Conservation (phyloP, 306 rosid genomes). For the Spatholobus suberectus region DNA sequence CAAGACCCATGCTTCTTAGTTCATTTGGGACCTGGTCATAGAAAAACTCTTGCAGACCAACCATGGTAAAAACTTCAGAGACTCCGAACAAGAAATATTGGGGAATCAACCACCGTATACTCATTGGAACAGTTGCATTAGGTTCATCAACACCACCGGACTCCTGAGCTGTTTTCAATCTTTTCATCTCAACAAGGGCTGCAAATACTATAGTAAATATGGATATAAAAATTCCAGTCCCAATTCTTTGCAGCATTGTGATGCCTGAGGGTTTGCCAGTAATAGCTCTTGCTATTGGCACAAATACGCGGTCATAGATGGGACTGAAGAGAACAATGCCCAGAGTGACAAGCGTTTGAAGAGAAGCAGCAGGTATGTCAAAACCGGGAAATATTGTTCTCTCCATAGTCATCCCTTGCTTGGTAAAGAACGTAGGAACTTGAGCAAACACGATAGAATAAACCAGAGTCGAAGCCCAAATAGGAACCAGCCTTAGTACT, state of each 20-base stretch:
- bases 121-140: conserved; percentile 64
- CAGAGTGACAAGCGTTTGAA: conserved; percentile 53
- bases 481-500: conserved; percentile 53
- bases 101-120: conserved; percentile 80
- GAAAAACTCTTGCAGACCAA: conserved; percentile 85
- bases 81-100: conserved; percentile 65
- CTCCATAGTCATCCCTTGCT: conserved; percentile 63
- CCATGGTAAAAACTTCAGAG: conserved; percentile 67
- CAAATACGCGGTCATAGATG: conserved; percentile 64
- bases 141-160: conserved; percentile 61
- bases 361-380: conserved; percentile 69
- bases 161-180: conserved; percentile 66
- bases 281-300: conserved; percentile 60
- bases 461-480: conserved; percentile 49
- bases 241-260: conserved; percentile 78
- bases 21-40: conserved; percentile 77
- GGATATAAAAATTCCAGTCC: conserved; percentile 65
- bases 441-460: conserved; percentile 57
- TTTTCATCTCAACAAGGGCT: conserved; percentile 62
- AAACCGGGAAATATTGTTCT: conserved; percentile 55
- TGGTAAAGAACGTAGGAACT: conserved; percentile 47
- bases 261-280: conserved; percentile 69
- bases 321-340: conserved; percentile 51
- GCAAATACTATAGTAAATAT: conserved; percentile 54
- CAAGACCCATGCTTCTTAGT: conserved; percentile 72